Percentiles rank a stretch among this genome's conserved stretches.
These are phyloP conservation scores for Candolleomyces aberdarensis DNA, from an alignment of 768 basidiomycete species.

Conservation along the genomic window DNA sequence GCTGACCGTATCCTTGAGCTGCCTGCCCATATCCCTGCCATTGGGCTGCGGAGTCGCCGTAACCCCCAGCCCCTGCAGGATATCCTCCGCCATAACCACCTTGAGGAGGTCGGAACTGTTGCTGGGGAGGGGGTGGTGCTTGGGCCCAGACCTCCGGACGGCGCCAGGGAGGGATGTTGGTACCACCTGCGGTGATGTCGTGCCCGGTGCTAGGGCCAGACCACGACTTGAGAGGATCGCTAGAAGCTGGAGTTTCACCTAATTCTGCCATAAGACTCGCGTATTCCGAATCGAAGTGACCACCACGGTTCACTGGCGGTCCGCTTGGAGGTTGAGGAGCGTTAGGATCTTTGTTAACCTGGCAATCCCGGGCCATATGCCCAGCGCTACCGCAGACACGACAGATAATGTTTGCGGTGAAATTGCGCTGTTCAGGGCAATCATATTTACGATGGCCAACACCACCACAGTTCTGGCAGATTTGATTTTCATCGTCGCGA, in stretches of 20 bases:
- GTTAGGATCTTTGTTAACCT: conserved; percentile 88
- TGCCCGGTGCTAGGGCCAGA: conserved; percentile 46
- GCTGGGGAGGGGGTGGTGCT: conserved; percentile 45
- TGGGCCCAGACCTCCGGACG: conserved; percentile 85
- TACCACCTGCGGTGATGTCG: conserved; percentile 70
- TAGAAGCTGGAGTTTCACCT: conserved; percentile 69
- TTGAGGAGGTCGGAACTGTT: conserved; percentile 69
- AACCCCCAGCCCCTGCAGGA: conserved; percentile 35
- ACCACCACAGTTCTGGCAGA: conserved; percentile 95
- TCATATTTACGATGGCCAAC: conserved; percentile 98
- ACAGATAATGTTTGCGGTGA: conserved; percentile 99
- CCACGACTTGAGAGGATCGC: conserved; percentile 56
- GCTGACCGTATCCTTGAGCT: conserved; percentile 41
- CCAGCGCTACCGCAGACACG: conserved; percentile 97
- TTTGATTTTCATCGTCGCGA: conserved; percentile 98
- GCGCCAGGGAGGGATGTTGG: conserved; percentile 88
- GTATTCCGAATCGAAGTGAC: conserved; percentile 93
- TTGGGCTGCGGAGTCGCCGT: conserved; percentile 38
- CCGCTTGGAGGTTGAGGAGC: conserved; percentile 43
- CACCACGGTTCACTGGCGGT: conserved; percentile 56
- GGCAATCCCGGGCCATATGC: conserved; percentile 98
- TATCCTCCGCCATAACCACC: conserved; percentile 40
- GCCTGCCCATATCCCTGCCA: conserved; percentile 48
- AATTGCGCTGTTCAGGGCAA: conserved; percentile 97
- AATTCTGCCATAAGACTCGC: conserved; percentile 97